These are phyloP conservation scores for Phytophthora macrochlamydospora DNA, from an alignment of 352 stramenopile species.

Conservation along the genomic window DNA sequence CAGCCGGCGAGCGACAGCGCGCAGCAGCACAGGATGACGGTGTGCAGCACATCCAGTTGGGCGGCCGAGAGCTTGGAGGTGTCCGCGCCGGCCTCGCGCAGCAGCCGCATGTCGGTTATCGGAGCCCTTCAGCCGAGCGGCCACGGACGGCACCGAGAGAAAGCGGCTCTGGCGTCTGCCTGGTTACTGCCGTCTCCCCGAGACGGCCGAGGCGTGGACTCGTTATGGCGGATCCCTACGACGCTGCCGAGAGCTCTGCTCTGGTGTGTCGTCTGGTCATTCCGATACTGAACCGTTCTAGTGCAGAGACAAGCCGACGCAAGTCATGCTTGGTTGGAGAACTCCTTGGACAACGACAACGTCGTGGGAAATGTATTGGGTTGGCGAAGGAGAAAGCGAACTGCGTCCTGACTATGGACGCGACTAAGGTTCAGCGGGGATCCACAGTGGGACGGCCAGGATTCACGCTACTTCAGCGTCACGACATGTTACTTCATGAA, in stretches of 20 bases:
- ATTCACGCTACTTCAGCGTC: slow-evolving; percentile 17
- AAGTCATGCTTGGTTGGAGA: neutral
- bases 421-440: slow-evolving; percentile 29
- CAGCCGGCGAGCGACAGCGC: slow-evolving; percentile 51
- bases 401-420: slow-evolving; percentile 18
- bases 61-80: slow-evolving; percentile 20
- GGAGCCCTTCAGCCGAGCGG: slow-evolving; percentile 16
- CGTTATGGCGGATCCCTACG: neutral
- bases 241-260: neutral
- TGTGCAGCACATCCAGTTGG: slow-evolving; percentile 36
- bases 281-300: slow-evolving; percentile 5
- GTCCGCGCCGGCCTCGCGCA: slow-evolving; percentile 15
- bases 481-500: too few relatives aligned
- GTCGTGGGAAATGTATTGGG: neutral
- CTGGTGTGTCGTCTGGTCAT: neutral
- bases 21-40: slow-evolving; percentile 45
- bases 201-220: neutral
- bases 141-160: too few relatives aligned
- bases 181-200: neutral
- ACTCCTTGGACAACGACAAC: neutral
- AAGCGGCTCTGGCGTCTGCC: neutral
- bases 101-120: slow-evolving; percentile 9
- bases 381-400: slow-evolving; percentile 7
- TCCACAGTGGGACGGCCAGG: slow-evolving; percentile 27
- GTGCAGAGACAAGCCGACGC: neutral